Conservation (phyloP, 2,329 filamentous ascomycete species). For the Aspergillus tanneri region DNA sequence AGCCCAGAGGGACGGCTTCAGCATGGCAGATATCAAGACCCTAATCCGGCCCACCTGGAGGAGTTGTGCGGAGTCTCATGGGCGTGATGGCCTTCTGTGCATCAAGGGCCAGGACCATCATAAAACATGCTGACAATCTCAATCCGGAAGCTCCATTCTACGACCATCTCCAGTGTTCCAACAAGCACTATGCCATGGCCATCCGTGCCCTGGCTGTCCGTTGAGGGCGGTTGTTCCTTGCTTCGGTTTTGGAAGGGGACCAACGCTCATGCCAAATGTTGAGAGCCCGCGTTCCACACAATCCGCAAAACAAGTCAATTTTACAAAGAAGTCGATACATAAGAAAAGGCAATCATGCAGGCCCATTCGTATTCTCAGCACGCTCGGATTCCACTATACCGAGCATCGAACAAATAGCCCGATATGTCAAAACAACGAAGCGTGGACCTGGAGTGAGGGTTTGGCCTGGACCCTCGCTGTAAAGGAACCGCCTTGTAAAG, state of each 20-base stretch:
- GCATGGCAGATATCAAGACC: slow-evolving; percentile 34
- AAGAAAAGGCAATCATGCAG: fast-evolving
- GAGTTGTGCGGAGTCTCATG: slow-evolving; percentile 28
- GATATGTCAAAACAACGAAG: not conserved
- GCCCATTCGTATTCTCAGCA: not conserved
- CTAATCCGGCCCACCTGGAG: slow-evolving; percentile 37
- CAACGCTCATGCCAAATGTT: slow-evolving; percentile 36
- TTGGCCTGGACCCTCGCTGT: not conserved
- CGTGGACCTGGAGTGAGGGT: not conserved
- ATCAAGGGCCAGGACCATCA: slow-evolving; percentile 38
- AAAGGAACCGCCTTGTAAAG: not conserved
- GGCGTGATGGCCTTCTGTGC: slow-evolving; percentile 38
- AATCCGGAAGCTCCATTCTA: slow-evolving; percentile 19
- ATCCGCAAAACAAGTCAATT: not conserved
- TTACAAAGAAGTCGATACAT: not conserved
- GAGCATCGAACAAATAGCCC: not conserved
- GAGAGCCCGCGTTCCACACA: slow-evolving; percentile 24
- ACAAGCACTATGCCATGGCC: slow-evolving; percentile 20
- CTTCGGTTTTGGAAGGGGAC: slow-evolving; percentile 40
- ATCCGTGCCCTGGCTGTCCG: slow-evolving; percentile 17
- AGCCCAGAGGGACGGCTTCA: slow-evolving; percentile 13
- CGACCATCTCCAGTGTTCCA: slow-evolving; percentile 17
- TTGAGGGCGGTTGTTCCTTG: slow-evolving; percentile 43
- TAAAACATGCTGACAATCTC: slow-evolving; percentile 23
- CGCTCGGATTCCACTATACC: not conserved